phyloP scores from a whole-genome alignment of 2,329 filamentous ascomycete species.

The Cladosporium cucumerinum region DNA sequence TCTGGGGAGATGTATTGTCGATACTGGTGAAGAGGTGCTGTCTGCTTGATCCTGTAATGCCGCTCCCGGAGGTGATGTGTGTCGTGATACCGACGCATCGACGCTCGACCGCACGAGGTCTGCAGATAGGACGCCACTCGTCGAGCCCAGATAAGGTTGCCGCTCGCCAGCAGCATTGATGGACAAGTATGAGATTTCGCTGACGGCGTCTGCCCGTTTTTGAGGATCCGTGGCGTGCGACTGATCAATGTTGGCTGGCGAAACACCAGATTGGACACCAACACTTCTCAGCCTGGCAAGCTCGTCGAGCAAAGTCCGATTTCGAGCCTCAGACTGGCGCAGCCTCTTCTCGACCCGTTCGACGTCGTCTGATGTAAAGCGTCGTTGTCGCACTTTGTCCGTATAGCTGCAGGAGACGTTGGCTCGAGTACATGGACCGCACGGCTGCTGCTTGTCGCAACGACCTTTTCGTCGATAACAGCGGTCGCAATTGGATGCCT shows the following conservation, averaged over 20 bases:
- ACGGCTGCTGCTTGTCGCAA: slow-evolving; percentile 42
- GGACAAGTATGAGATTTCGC: slow-evolving; percentile 44
- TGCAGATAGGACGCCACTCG: slow-evolving; percentile 43
- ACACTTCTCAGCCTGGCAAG: slow-evolving; percentile 16
- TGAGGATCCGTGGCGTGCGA: slow-evolving; percentile 31
- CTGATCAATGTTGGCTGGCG: background rate
- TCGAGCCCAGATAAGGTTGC: slow-evolving; percentile 41
- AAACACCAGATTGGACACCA: slow-evolving; percentile 1
- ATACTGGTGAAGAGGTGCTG: slow-evolving; percentile 8
- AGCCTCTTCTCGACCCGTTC: slow-evolving; percentile 38
- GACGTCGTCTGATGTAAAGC: slow-evolving; percentile 32
- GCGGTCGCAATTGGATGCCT: slow-evolving; percentile 34
- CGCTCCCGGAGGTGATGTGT: slow-evolving; percentile 11
- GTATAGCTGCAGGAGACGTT: slow-evolving; percentile 37
- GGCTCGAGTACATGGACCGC: slow-evolving; percentile 38
- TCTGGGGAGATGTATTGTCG: background rate
- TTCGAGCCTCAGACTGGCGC: slow-evolving; percentile 34
- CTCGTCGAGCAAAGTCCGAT: slow-evolving; percentile 24
- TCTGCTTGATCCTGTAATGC: slow-evolving; percentile 9
- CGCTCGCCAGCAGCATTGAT: slow-evolving; percentile 43
- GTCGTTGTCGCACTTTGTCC: slow-evolving; percentile 30
- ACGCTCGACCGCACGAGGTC: slow-evolving; percentile 37
- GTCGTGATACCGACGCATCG: slow-evolving; percentile 16
- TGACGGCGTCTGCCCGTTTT: slow-evolving; percentile 27
- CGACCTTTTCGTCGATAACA: slow-evolving; percentile 43